Percentiles rank a stretch among this genome's conserved stretches.
Conservation (phyloP, 2,329 filamentous ascomycete genomes). For the Diaporthe helianthi region DNA sequence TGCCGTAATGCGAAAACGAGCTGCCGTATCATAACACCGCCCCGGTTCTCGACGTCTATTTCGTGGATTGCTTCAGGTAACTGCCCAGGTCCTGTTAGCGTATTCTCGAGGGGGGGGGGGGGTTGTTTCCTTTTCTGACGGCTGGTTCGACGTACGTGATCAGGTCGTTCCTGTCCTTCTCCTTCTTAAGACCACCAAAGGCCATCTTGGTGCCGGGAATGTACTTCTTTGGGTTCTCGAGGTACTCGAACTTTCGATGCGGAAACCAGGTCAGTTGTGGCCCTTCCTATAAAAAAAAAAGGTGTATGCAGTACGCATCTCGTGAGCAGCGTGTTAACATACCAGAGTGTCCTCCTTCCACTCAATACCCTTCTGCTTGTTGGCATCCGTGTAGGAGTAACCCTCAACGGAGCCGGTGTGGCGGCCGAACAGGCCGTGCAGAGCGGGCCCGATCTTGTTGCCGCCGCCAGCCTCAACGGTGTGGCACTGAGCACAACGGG, state of each 20-base stretch:
- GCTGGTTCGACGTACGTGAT: conserved; percentile 91
- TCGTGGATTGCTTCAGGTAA: conserved; percentile 73
- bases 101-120: conserved; percentile 36
- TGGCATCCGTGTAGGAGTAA: conserved; percentile 98
- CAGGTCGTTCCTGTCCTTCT: conserved; percentile 98
- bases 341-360: conserved; percentile 90
- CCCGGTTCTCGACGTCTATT: conserved; percentile 57
- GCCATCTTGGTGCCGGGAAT: conserved; percentile 99
- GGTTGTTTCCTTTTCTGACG: too few species aligned
- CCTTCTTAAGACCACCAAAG: conserved; percentile 99
- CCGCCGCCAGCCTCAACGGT: conserved; percentile 87
- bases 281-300: too few species aligned
- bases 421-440: conserved; percentile 97
- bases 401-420: conserved; percentile 90
- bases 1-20: conserved; percentile 38
- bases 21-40: conserved; percentile 34
- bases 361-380: conserved; percentile 93
- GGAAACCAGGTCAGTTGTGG: conserved; percentile 10
- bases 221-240: conserved; percentile 99
- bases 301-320: not conserved
- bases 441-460: conserved; percentile 98
- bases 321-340: conserved; percentile 44
- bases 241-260: conserved; percentile 85
- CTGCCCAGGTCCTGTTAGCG: conserved; percentile 44
- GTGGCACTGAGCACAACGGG: conserved; percentile 98